These are phyloP conservation scores for Abelmoschus esculentus DNA, from an alignment of 345 rosid species.

Conservation along the genomic window DNA sequence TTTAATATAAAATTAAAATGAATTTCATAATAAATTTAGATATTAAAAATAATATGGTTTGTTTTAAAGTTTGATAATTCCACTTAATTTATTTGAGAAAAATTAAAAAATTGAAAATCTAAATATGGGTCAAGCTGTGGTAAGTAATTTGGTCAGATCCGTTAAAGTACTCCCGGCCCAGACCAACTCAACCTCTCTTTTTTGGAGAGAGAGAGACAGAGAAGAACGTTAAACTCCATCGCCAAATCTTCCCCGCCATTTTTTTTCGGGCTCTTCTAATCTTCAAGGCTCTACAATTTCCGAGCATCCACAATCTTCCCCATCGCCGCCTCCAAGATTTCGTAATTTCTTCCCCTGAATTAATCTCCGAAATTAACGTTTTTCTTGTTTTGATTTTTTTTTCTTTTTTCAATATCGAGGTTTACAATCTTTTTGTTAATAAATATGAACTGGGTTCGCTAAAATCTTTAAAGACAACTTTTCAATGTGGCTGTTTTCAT, in stretches of 20 bases:
- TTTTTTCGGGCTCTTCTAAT: too few relatives aligned
- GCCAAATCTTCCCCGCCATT: conserved; percentile 50
- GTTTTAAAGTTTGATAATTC: too few relatives aligned
- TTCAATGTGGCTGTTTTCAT: too few relatives aligned
- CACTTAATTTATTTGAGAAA: neutral
- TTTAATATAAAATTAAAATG: too few relatives aligned
- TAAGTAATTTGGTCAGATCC: neutral
- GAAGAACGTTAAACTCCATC: too few relatives aligned
- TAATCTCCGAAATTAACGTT: neutral
- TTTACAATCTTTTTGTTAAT: too few relatives aligned
- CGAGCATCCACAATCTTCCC: conserved; percentile 7
- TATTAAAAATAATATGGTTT: too few relatives aligned
- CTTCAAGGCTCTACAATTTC: conserved; percentile 5
- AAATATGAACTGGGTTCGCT: neutral
- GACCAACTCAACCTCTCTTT: neutral
- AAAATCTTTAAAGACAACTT: too few relatives aligned
- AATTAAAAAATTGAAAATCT: neutral
- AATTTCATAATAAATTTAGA: too few relatives aligned
- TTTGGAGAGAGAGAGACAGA: too few relatives aligned
- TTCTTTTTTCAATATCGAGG: neutral
- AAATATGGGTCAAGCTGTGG: neutral
- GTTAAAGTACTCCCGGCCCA: neutral
- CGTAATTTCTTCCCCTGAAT: conserved; percentile 17
- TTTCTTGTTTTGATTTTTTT: neutral
- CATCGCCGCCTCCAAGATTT: conserved; percentile 23